Evolutionary conservation across 2,329 filamentous ascomycete genomes (phyloP), one percentile per base, ranked within the genome.

Genomic region (Ceratocystis eucalypticola): DNA sequence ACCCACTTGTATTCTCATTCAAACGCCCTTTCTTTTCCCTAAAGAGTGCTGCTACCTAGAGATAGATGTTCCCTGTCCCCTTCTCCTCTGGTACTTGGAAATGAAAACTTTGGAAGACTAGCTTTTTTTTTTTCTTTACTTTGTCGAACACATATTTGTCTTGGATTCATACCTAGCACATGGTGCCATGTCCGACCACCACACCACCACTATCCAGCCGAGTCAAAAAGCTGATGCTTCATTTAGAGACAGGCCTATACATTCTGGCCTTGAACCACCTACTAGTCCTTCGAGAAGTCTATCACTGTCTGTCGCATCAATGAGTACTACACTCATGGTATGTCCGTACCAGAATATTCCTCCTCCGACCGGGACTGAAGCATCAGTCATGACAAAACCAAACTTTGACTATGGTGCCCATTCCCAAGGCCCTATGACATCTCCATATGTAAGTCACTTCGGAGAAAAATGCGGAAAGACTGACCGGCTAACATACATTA

Each of bases 361-460:
- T 8, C 8, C 61, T 20, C 48, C 61, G 12, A 25, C 61, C 15
- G 15, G 25, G n/a, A 30, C 53, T 15, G 22, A 57, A 28, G 53
- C 53, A 30, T 6, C 53, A 57, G 53, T 6, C 41, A 48, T 46
- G 50, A 15, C 33, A 33, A 25, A 22, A 37, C 64, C n/a, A 61
- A 46, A 22, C 2, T 63, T 45, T 37, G 30, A 30, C n/a, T 65
- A 57, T 33, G 20, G 20, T 30, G n/a, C 17, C 12, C 10, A 15
- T n/a, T 44, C 48, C 41, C 48, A 41, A 12, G 48, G 20, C 15
- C 48, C 20, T 12, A 57, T 25, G 5, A 44, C 48, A 10, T 20
- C 64, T 15, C 55, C 41, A 61, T 50, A 65, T 48, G 64, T 61
- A 46, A 46, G 75, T 79, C 68, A 76, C 76, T 69, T 76, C 17